Base-by-base conservation (phyloP, 495 filamentous ascomycete species). In the Lindgomyces ingoldianus region DNA sequence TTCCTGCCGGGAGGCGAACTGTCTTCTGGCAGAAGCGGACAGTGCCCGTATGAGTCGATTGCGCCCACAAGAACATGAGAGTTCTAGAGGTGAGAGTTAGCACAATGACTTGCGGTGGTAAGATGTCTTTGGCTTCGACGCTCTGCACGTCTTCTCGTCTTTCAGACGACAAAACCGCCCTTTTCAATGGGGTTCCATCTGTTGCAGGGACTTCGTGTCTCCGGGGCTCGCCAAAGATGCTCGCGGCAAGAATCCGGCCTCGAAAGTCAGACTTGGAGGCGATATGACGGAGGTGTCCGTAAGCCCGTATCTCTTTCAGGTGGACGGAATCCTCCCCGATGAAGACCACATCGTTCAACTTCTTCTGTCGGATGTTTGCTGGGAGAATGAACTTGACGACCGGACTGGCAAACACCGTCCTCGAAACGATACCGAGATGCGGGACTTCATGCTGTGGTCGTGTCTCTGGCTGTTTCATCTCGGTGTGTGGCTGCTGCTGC, bases 281-380 rank as follows among this genome's bases (percentile, higher is more conserved):
- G 24, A 96, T 81, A 61, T 91, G 85, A 48, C 85, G 81, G 12
- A 97, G 81, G 60, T 85, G 85, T 14, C 83, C 83, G 77, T 88
- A 77, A 63, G 76, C 60, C 44, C 75, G 73, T 69, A 89, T 75
- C 75, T 89, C 85, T 67, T 88, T 87, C 64, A 98, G 84, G 51
- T 90, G 84, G 44, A 91, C 79, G 70, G 78, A 84, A 47, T 85
- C 77, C 57, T 89, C 89, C 39, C 89, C 86, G 48, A 98, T 83
- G 64, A 97, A 92, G n/a, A 92, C 87, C 64, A 97, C 89, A 80
- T 98, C 93, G 56, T 96, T 93, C 57, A 85, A 81, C 9, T 81
- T 72, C 49, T 79, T 76, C 58, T 84, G 84, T 45, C 91, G 80
- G 52, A 98, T 80, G 60, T 88, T 84, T 9, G 88, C 90, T 10